Base-by-base conservation (phyloP, 257 asterid genomes). In the Plectranthus barbatus region DNA sequence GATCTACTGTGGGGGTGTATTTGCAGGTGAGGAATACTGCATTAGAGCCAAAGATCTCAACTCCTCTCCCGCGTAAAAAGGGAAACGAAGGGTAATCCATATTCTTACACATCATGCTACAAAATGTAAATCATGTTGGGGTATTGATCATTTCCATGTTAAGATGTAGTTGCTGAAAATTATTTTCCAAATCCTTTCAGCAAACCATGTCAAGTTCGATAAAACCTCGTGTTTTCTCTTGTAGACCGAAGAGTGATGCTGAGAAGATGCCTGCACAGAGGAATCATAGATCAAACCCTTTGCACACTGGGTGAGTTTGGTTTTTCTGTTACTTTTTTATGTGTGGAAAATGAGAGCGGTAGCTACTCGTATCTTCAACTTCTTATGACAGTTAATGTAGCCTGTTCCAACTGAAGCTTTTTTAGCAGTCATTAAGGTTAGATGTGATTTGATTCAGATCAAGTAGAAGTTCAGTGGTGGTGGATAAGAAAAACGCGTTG, bases 51-150 rank as follows among this genome's bases (percentile, higher is more conserved):
- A 83, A 82, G 78, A 62, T 67, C 55, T 56, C 84, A 40, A 37
- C 77, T 67, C 60, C 79, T 54, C 64, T 36, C 40, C 59, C 80
- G 42, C 81, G 70, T 36, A 69, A 47, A 39, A 84, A 79, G 64
- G 81, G 76, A 77, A 85, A 77, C 20, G 76, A 72, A 56, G 81
- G 95, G 96, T 87, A 82, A 77, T 67, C 24, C 53, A 29, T 70
- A 15, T 37, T 63, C 53, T 47, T 19, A 41, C 47, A 12, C 18
- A 39, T 58, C 20, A 10, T 39, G 6, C 37, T 5, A 20, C 12
- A 40, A 56, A 19, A 56, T 5, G 18, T 56, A 55, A 17, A 55
- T 55, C 14, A 55, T 34, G n/a, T n/a, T 4, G 62, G 46, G 40
- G 17, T 56, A 17, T 55, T 31, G 23, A 56, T 56, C 26, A 19